Evolutionary conservation across 75 land plant genomes (phyloP), one percentile per base, ranked within the genome.

Genomic region (Picea glauca): DNA sequence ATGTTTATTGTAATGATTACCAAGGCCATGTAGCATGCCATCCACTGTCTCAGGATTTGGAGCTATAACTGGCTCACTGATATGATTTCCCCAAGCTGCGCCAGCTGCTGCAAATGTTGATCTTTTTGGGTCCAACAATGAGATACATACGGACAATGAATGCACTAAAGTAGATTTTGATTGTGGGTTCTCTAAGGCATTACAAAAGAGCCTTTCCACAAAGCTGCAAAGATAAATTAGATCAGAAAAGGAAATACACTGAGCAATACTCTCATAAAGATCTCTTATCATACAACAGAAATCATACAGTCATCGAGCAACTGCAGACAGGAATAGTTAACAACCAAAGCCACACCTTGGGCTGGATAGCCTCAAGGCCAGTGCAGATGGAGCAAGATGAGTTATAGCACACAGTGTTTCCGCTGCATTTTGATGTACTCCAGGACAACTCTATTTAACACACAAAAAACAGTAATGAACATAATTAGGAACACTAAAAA

Each of bases 401-500:
- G 85, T 91, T 31, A 98, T 85, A 80, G 98, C 87, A 83, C 96
- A 93, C n/a, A 95, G 86, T 13, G 85, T 90, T 84, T 95, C 98
- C 60, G 98, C 96, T 72, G 94, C 93, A 93, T 95, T 95, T 21
- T 89, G 87, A 90, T 93, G 98, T 17, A 91, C 96, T 84, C 93
- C 96, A 60, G 98, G 89, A 60, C 83, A 90, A 78, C 88, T 87
- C 99, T 98, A 87, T 60, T 60, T 8, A 70, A 66, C 20, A 62
- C 58, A 33, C 2, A 8, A 81, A 23, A 50, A 33, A 14, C 18
- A 56, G 20, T 26, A 74, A 60, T 0, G 5, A 59, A 26, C 58
- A 43, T 32, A 15, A 26, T n/a, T 33, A 33, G 32, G 74, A 70
- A 40, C 46, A 70, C 2, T 17, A 43, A 56, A 21, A 20, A 70